A percentile compares a stretch with the other conserved stretches of the same genome.
These are phyloP conservation scores for Xylaria grammica DNA, from an alignment of 495 filamentous ascomycete species.

Conservation along the genomic window DNA sequence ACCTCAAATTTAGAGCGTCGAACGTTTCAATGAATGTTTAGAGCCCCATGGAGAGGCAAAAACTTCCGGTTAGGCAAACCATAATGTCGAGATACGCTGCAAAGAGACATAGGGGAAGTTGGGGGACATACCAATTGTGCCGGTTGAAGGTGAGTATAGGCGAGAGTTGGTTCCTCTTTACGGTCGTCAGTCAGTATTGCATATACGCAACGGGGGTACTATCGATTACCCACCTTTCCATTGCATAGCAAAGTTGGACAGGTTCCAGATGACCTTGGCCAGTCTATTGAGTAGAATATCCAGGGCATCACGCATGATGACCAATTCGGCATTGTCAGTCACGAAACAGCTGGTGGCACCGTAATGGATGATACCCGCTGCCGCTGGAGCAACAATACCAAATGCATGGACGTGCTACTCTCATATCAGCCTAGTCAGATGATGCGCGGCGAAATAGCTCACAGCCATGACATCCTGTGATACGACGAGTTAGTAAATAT, in stretches of 20 bases:
- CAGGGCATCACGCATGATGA: slow-evolving; percentile 75
- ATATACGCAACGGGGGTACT: slow-evolving; percentile 29
- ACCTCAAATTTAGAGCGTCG: background rate
- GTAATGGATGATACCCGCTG: slow-evolving; percentile 87
- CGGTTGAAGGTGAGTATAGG: slow-evolving; percentile 87
- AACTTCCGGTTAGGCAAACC: background rate
- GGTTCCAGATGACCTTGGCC: slow-evolving; percentile 81
- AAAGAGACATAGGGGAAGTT: slow-evolving; percentile 4
- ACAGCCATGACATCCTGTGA: slow-evolving; percentile 46
- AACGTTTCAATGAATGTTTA: background rate
- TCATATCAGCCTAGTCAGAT: background rate
- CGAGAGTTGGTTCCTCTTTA: slow-evolving; percentile 59
- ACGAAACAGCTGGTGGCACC: slow-evolving; percentile 43
- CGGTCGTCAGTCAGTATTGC: background rate
- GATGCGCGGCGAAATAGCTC: slow-evolving; percentile 2
- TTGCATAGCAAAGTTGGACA: slow-evolving; percentile 75
- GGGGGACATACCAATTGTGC: slow-evolving; percentile 33
- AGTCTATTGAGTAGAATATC: slow-evolving; percentile 84
- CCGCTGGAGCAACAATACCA: slow-evolving; percentile 67
- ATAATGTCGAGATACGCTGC: background rate
- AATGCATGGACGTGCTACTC: slow-evolving; percentile 67
- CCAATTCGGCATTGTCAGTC: slow-evolving; percentile 56
- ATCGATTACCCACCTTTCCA: slow-evolving; percentile 55
- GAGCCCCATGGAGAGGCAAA: background rate
- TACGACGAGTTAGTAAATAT: background rate